Percentiles rank a stretch among this genome's conserved stretches.
phyloP scores from a whole-genome alignment of 2,329 filamentous ascomycete species.

The Trichoderma sp. region DNA sequence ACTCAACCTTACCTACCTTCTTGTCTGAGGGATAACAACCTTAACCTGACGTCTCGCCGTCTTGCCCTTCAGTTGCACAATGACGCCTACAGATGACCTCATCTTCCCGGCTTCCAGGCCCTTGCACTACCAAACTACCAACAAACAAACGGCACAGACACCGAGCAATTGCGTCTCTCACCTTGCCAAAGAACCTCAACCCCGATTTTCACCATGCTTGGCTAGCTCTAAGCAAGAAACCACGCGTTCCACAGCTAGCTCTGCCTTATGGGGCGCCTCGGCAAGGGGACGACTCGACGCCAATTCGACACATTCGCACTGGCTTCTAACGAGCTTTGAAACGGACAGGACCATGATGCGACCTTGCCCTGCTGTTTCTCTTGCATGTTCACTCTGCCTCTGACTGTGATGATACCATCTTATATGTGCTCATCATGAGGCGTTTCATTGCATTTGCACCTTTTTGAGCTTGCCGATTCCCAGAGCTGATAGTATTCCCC shows the following conservation, averaged over 20 bases:
- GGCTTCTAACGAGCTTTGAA: neutral
- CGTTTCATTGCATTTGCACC: neutral
- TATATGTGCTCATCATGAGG: neutral
- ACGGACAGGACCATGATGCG: neutral
- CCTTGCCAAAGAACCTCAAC: too few species aligned
- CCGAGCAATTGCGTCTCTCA: neutral
- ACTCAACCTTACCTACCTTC: too few species aligned
- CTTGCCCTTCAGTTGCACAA: neutral
- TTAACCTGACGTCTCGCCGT: too few species aligned
- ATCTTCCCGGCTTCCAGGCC: neutral
- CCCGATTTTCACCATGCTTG: neutral
- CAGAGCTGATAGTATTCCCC: neutral
- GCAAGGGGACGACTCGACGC: neutral
- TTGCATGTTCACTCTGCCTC: neutral
- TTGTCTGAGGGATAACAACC: too few species aligned
- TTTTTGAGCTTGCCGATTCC: neutral
- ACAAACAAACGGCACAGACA: neutral
- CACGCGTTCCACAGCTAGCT: neutral
- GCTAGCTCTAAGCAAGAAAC: neutral
- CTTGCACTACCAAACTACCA: neutral
- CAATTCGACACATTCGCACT: neutral
- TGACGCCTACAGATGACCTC: conserved; percentile 15
- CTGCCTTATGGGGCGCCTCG: conserved; percentile 5
- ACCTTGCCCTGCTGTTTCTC: neutral
- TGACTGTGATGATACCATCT: neutral